Evolutionary conservation across 1,284 basidiomycete genomes (phyloP).

Genomic region (Cutaneotrichosporon cavernicola): DNA sequence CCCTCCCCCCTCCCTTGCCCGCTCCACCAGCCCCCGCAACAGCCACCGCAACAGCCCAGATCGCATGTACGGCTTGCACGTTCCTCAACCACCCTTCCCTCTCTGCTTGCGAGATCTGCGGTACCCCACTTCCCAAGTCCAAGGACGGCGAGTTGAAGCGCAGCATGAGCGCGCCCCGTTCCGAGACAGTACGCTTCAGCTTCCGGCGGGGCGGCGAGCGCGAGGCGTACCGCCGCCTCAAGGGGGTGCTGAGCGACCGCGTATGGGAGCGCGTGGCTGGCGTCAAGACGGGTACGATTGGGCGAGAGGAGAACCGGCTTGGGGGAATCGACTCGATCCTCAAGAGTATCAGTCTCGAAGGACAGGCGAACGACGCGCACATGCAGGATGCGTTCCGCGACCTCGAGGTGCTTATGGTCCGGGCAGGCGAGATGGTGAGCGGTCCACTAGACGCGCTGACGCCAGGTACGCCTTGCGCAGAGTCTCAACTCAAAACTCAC

Average conservation of each 20-base stretch:
- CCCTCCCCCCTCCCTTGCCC: neutral
- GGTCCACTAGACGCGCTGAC: slow-evolving; percentile 2
- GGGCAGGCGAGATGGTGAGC: slow-evolving; percentile 85
- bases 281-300: neutral
- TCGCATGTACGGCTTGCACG: slow-evolving; percentile 82
- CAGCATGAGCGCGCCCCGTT: slow-evolving; percentile 55
- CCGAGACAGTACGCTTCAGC: slow-evolving; percentile 64
- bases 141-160: slow-evolving; percentile 21
- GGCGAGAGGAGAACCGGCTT: slow-evolving; percentile 16
- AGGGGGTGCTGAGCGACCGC: slow-evolving; percentile 70
- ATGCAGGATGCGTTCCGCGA: slow-evolving; percentile 81
- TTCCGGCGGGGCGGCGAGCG: slow-evolving; percentile 90
- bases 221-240: slow-evolving; percentile 75
- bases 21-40: neutral
- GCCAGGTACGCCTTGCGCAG: slow-evolving; percentile 67
- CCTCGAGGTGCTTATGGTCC: slow-evolving; percentile 85
- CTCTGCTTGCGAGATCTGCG: slow-evolving; percentile 81
- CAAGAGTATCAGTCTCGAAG: slow-evolving; percentile 67
- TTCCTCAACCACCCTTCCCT: slow-evolving; percentile 84
- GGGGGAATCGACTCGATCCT: slow-evolving; percentile 67
- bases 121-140: slow-evolving; percentile 59
- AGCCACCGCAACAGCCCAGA: slow-evolving; percentile 27
- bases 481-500: slow-evolving; percentile 82
- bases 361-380: slow-evolving; percentile 63
- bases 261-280: slow-evolving; percentile 62